Evolutionary conservation across 2,329 filamentous ascomycete genomes (phyloP).

Genomic region (Epichloe sibirici): DNA sequence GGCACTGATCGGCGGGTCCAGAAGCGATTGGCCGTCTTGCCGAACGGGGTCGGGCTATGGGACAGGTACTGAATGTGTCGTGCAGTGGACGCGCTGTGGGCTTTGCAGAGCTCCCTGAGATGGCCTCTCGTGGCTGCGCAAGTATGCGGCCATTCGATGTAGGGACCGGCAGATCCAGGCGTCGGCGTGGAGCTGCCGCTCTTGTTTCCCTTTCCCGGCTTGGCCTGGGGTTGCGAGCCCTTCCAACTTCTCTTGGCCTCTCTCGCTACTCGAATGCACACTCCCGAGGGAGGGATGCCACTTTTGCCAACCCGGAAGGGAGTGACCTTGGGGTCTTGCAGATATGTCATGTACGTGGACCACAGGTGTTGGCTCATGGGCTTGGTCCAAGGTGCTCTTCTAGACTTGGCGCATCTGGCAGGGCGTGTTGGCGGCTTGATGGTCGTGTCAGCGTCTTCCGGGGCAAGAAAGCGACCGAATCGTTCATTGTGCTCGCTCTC

Average conservation of each 20-base stretch:
- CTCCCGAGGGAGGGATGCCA: slow-evolving; percentile 51
- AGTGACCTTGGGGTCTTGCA: slow-evolving; percentile 55
- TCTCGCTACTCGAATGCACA: slow-evolving; percentile 52
- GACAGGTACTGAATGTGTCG: slow-evolving; percentile 35
- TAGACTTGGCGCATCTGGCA: slow-evolving; percentile 17
- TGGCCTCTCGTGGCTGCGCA: slow-evolving; percentile 49
- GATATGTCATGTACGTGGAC: slow-evolving; percentile 51
- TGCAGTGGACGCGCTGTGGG: slow-evolving; percentile 34
- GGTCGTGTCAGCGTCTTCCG: slow-evolving; percentile 20
- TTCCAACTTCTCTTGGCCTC: slow-evolving; percentile 57
- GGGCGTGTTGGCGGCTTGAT: slow-evolving; percentile 12
- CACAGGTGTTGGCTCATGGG: slow-evolving; percentile 55
- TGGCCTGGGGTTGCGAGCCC: slow-evolving; percentile 34
- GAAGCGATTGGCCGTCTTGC: slow-evolving; percentile 35
- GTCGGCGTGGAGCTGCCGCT: slow-evolving; percentile 47
- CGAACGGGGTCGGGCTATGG: slow-evolving; percentile 44
- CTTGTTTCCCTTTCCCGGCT: slow-evolving; percentile 22
- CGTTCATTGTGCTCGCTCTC: slow-evolving; percentile 22
- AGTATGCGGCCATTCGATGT: slow-evolving; percentile 52
- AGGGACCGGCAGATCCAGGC: slow-evolving; percentile 32
- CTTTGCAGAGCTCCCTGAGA: slow-evolving; percentile 49
- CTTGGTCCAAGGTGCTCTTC: slow-evolving; percentile 50
- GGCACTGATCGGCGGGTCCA: slow-evolving; percentile 38
- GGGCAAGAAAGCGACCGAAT: slow-evolving; percentile 13
- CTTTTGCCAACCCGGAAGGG: slow-evolving; percentile 52